Evolutionary conservation across 257 asterid species (phyloP).

Genomic region (Buddleja alternifolia): DNA sequence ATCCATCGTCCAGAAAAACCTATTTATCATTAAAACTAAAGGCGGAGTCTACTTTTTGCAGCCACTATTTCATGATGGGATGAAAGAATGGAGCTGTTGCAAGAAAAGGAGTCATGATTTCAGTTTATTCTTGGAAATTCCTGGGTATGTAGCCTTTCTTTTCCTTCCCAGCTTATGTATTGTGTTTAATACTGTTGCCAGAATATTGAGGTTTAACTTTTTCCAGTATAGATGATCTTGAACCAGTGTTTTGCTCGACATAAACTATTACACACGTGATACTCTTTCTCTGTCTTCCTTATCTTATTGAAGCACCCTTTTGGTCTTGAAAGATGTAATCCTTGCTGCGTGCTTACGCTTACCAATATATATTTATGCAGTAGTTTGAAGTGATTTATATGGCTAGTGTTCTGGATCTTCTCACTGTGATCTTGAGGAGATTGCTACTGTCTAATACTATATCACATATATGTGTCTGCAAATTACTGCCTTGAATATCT

Average conservation of each 20-base stretch:
- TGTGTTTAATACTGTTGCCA: not conserved
- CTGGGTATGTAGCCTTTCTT: conserved; percentile 30
- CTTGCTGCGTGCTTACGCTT: conserved; percentile 13
- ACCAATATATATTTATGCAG: not conserved
- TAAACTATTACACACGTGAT: not conserved
- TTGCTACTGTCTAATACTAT: not conserved
- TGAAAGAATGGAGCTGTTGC: conserved; percentile 99
- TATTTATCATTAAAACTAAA: not conserved
- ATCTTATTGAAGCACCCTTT: not conserved
- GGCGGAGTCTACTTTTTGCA: conserved; percentile 33
- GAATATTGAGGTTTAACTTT: not conserved
- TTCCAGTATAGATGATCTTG: conserved; percentile 12
- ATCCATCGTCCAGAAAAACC: not conserved
- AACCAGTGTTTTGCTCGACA: not conserved
- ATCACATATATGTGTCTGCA: conserved; percentile 2
- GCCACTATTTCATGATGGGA: conserved; percentile 96
- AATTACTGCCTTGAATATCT: not conserved
- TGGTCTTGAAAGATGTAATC: conserved; percentile 15
- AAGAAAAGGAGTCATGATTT: conserved; percentile 93
- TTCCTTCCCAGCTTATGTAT: not conserved
- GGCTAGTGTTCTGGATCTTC: conserved; percentile 13
- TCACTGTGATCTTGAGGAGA: not conserved
- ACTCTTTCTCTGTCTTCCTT: not conserved
- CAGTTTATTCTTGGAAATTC: conserved; percentile 81
- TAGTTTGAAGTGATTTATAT: conserved; percentile 4